Evolutionary conservation across 805 yeast species (phyloP).

Genomic region (Saturnispora bothae): DNA sequence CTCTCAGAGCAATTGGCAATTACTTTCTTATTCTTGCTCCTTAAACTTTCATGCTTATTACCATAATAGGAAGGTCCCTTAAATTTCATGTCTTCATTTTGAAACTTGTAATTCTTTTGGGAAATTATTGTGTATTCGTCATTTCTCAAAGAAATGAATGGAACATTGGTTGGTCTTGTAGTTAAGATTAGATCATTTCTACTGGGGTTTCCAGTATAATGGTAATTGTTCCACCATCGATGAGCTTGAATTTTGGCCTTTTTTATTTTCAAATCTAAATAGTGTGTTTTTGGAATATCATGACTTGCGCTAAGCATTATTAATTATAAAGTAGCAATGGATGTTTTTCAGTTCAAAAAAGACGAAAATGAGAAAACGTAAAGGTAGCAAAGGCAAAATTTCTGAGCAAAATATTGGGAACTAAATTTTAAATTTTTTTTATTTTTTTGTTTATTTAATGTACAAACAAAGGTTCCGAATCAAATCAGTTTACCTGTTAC

Average conservation of each 20-base stretch:
- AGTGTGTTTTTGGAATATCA: not conserved
- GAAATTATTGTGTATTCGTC: constrained; percentile 16
- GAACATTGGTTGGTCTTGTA: constrained; percentile 19
- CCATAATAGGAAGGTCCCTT: no score
- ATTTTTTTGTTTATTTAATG: constrained; percentile 1
- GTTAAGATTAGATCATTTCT: constrained; percentile 18
- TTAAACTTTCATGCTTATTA: no score
- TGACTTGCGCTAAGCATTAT: not conserved
- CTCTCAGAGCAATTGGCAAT: not conserved
- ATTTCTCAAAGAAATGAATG: constrained; percentile 21
- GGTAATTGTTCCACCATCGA: constrained; percentile 21
- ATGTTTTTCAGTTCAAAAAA: no score
- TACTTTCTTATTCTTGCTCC: constrained; percentile 8
- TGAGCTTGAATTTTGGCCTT: constrained; percentile 17
- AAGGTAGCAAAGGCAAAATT: no score
- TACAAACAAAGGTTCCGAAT: constrained; percentile 1
- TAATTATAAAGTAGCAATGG: no score
- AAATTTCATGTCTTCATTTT: no score
- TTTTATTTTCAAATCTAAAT: constrained; percentile 5
- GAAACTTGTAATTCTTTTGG: no score
- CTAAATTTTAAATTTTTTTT: not conserved
- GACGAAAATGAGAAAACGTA: no score
- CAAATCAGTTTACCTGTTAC: constrained; percentile 9
- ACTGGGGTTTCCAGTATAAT: constrained; percentile 16
- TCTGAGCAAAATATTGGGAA: no score